Evolutionary conservation across 148 eudicot genomes (phyloP).

Genomic region (Suaeda aralocaspica): DNA sequence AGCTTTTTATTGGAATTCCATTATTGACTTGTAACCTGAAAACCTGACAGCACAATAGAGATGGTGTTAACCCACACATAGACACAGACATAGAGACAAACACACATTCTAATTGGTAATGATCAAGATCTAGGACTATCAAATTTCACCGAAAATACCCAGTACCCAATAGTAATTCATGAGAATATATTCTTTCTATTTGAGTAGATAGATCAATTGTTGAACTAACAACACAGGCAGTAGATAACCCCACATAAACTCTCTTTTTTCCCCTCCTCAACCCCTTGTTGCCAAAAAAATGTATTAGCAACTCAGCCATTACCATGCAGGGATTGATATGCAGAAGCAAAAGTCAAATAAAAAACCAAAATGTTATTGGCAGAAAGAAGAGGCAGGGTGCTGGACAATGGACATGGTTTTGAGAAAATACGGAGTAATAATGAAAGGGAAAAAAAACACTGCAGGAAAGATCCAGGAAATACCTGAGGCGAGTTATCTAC

Average conservation of each 20-base stretch:
- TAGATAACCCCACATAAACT: not conserved
- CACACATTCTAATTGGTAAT: not conserved
- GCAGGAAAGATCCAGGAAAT: slow-evolving; percentile 13
- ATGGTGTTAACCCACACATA: slow-evolving; percentile 12
- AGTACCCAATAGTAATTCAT: not conserved
- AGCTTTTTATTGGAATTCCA: slow-evolving; percentile 98
- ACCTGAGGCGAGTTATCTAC: slow-evolving; percentile 98
- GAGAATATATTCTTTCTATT: not conserved
- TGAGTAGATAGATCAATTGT: not conserved
- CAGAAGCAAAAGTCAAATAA: not conserved
- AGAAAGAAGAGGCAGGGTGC: not conserved
- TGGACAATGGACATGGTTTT: not conserved
- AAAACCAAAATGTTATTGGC: not conserved
- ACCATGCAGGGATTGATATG: not conserved
- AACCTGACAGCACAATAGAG: slow-evolving; percentile 59
- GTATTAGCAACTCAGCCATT: not conserved
- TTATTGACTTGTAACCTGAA: slow-evolving; percentile 95
- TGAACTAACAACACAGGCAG: slow-evolving; percentile 8
- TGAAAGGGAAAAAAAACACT: too few species aligned
- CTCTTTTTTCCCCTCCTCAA: not conserved
- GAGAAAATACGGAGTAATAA: too few species aligned
- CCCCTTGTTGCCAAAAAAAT: not conserved
- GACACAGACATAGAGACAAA: not conserved
- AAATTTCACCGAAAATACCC: not conserved
- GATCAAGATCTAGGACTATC: not conserved